Evolutionary conservation across 331 rosid species (phyloP), one percentile per base, ranked within the genome.

Genomic region (Phaseolus coccineus): DNA sequence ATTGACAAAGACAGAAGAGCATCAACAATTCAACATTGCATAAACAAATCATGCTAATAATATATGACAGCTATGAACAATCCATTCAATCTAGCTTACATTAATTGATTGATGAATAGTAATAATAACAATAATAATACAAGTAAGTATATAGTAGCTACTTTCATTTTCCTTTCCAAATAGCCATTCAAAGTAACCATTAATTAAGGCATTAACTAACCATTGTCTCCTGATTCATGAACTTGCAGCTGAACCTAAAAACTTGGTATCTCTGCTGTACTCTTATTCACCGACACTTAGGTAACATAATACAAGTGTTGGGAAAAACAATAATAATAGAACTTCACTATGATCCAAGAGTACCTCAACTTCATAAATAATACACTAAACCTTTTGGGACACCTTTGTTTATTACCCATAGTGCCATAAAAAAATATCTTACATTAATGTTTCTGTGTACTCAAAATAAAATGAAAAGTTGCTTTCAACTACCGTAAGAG

Each of bases 231-330:
- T 27, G 44, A 74, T 24, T 56, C 42, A 2, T 30, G 55, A 40
- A 56, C 30, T 73, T 25, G 5, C n/a, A 65, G 71, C 71, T 39
- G 51, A 11, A 57, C 70, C 6, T 73, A 42, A 22, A n/a, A 51
- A 52, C 47, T 72, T 72, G 8, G 40, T 24, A 55, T 35, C 39
- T 53, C 52, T 5, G 0, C 2, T 66, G 35, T 35, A 19, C 27
- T 74, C 46, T 16, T 74, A 42, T 57, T 57, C 57, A 57, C 78
- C 78, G 56, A 73, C 68, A 72, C 33, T 33, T 8, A 13, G 61
- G 25, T 69, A 35, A 35, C 46, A 40, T 1, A 48, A 33, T 50
- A 9, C 28, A 15, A 15, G 6, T 2, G n/a, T 30, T 50, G 62
- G 30, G 16, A 7, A 8, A 3, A 14, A 35, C 0, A 46, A 40